A percentile compares a stretch with the other conserved stretches of the same genome.
phyloP scores from a whole-genome alignment of 768 basidiomycete species.

The Tylopilus rubrobrunneus region DNA sequence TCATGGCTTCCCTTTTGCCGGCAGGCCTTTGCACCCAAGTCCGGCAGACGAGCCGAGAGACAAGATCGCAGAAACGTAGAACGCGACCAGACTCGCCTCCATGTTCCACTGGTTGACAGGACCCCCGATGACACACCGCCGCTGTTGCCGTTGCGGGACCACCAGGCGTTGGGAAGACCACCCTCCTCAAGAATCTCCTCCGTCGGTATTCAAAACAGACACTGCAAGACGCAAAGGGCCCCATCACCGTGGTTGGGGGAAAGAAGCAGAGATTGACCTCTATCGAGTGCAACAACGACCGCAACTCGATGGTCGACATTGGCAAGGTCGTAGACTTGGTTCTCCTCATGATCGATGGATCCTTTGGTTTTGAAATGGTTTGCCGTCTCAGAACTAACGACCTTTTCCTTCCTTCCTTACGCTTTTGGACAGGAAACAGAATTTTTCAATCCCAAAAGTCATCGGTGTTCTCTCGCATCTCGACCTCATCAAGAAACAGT shows the following conservation, averaged over 20 bases:
- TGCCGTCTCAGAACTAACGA: conserved; percentile 16
- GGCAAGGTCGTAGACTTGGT: conserved; percentile 96
- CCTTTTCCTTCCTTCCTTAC: background rate
- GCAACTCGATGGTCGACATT: conserved; percentile 98
- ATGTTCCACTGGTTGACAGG: conserved; percentile 93
- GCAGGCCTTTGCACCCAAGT: too few relatives aligned
- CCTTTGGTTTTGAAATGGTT: conserved; percentile 99
- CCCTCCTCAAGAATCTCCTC: conserved; percentile 86
- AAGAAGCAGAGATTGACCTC: conserved; percentile 94
- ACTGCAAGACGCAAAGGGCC: conserved; percentile 83
- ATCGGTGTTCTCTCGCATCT: conserved; percentile 95
- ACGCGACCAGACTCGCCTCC: conserved; percentile 88
- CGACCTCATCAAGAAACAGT: conserved; percentile 91
- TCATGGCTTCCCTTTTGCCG: too few relatives aligned
- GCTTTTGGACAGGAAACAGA: conserved; percentile 79
- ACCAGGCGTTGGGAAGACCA: conserved; percentile 95
- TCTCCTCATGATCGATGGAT: conserved; percentile 95
- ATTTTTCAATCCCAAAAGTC: conserved; percentile 97
- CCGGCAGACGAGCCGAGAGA: conserved; percentile 40
- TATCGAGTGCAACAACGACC: conserved; percentile 95
- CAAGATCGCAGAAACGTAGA: conserved; percentile 91
- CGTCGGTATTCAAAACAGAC: conserved; percentile 93
- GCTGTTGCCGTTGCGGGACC: conserved; percentile 93
- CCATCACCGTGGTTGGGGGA: conserved; percentile 91
- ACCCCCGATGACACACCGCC: conserved; percentile 91